These are phyloP conservation scores for Moniliophthora roreri DNA, from an alignment of 1,284 basidiomycete species.

Conservation along the genomic window DNA sequence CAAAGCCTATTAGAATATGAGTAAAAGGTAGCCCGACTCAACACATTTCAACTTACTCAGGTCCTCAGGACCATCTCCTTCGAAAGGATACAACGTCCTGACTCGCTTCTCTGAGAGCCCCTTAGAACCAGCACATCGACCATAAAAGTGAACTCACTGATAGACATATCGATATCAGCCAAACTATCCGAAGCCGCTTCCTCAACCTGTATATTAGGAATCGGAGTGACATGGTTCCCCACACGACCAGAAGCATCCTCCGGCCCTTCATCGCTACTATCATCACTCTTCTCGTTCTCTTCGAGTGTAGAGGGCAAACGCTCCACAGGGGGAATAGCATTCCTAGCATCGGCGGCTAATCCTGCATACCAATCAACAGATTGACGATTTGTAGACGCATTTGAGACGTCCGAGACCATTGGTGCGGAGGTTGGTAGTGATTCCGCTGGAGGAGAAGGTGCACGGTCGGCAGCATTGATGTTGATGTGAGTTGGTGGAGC, in stretches of 20 bases:
- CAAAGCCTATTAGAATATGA: constrained; percentile 62
- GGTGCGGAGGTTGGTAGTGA: constrained; percentile 21
- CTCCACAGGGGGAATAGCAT: constrained; percentile 29
- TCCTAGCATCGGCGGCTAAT: constrained; percentile 72
- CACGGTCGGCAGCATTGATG: constrained; percentile 37
- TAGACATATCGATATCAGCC: constrained; percentile 77
- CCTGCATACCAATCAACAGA: constrained; percentile 92
- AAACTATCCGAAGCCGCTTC: constrained; percentile 54
- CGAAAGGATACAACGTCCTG: constrained; percentile 80
- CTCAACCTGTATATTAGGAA: constrained; percentile 60
- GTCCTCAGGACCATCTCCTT: constrained; percentile 85
- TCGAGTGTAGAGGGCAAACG: constrained; percentile 54
- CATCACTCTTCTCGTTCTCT: constrained; percentile 53
- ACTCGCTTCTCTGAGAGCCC: constrained; percentile 60
- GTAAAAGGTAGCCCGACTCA: constrained; percentile 6
- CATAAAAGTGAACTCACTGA: constrained; percentile 39
- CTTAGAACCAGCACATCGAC: constrained; percentile 11
- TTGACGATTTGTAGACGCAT: constrained; percentile 57
- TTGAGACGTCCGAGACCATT: constrained; percentile 26
- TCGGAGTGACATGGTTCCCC: constrained; percentile 54
- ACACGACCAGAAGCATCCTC: constrained; percentile 38
- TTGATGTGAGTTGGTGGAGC: constrained; percentile 76
- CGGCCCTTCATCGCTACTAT: constrained; percentile 30
- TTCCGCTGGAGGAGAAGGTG: constrained; percentile 37
- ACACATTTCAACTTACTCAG: constrained; percentile 54